Conservation (phyloP, 441 rosid species). For the Jatropha podagrica region DNA sequence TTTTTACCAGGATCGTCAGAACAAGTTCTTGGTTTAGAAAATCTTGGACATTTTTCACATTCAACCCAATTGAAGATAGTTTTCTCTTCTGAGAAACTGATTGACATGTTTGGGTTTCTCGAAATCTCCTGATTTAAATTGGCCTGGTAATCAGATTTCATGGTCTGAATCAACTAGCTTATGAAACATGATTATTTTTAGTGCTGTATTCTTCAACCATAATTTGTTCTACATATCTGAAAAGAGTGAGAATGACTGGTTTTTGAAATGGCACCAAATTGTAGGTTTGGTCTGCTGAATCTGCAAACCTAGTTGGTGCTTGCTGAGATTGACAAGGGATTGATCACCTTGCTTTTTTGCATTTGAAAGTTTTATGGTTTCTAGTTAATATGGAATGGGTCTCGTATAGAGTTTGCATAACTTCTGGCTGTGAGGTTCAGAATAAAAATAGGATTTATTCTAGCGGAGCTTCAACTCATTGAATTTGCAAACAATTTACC, state of each 20-base stretch:
- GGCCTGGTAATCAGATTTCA: not conserved
- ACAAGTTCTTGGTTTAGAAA: not conserved
- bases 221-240: not conserved
- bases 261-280: not conserved
- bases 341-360: not conserved
- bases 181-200: not conserved
- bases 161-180: not conserved
- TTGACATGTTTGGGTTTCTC: not conserved
- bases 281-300: conserved; percentile 6
- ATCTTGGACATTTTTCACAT: not conserved
- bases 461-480: conserved; percentile 18
- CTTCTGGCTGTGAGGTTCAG: not conserved
- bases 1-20: not conserved
- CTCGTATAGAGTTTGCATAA: not conserved
- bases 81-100: conserved; percentile 1
- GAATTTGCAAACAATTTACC: not conserved
- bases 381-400: not conserved
- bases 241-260: not conserved
- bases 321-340: not conserved
- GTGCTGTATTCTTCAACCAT: conserved; percentile 3
- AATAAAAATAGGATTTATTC: not conserved
- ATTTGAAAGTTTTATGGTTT: not conserved
- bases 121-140: not conserved
- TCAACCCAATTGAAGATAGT: not conserved
- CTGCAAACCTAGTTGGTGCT: not conserved